Base-by-base conservation (phyloP, 805 yeast genomes). In the Yamadazyma philogaea region DNA sequence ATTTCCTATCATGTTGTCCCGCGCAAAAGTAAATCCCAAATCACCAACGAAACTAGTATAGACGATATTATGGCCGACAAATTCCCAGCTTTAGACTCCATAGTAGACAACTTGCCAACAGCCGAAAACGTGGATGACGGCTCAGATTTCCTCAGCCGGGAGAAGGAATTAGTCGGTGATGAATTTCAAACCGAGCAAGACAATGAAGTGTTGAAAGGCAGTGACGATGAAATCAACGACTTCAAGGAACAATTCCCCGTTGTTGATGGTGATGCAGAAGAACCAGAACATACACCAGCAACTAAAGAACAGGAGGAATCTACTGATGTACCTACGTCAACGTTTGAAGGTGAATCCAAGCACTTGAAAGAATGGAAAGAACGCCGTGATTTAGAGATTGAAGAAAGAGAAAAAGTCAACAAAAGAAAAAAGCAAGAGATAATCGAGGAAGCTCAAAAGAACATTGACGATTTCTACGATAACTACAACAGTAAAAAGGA, bases 381-480 rank as follows among this genome's bases (percentile, higher is more conserved):
- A 54, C 82, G 88, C 54, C 78, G 88, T 56, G 84, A 80, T 37
- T 72, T 84, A 45, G 96, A 89, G 61, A 82, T 91, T 47, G 70
- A 76, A 41, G 79, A 86, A 56, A 78, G 95, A 58, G 98, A 91
- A 57, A 82, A 76, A 52, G 79, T 78, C 49, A 82, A 84, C 53
- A 69, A 68, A 16, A 69, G 78, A 52, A 84, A 79, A 60, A 78
- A 84, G 57, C 70, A 70, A 22, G 87, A 81, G 46, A 74, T 88
- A 45, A 77, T 84, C 43, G 76, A 78, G 39, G 82, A 83, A 48
- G 98, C 98, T 7, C 78, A 79, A 56, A 80, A 81, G 60, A 82
- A 88, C 41, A 79, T 89, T 56, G 96, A 91, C 61, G 96, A 86
- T 50, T 91, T 91, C 63, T 91, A 91, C 64, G 96, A 87, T 54